Conservation (phyloP, 768 basidiomycete genomes). For the Trametes cinnabarina region DNA sequence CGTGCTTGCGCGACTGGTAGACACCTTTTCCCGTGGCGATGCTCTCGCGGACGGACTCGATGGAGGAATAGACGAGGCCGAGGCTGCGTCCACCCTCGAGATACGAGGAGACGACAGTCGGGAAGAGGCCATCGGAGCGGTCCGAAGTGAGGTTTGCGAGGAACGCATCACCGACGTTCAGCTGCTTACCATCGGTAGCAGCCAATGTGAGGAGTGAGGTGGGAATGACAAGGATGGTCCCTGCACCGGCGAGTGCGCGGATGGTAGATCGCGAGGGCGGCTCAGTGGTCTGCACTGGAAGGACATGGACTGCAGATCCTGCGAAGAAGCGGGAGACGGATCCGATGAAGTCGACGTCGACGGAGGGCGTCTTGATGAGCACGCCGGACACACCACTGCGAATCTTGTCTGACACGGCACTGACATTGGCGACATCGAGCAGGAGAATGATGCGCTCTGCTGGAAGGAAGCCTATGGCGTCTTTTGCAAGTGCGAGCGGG, state of each 20-base stretch:
- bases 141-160: slow-evolving; percentile 81
- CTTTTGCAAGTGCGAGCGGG: slow-evolving; percentile 61
- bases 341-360: slow-evolving; percentile 73
- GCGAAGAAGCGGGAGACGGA: slow-evolving; percentile 76
- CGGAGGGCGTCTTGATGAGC: slow-evolving; percentile 68
- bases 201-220: slow-evolving; percentile 64
- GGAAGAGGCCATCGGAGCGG: slow-evolving; percentile 87
- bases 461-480: slow-evolving; percentile 66
- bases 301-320: slow-evolving; percentile 60
- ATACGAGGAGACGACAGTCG: slow-evolving; percentile 81
- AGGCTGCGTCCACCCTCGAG: slow-evolving; percentile 69
- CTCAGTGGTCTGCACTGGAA: slow-evolving; percentile 42
- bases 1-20: slow-evolving; percentile 95
- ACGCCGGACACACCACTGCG: slow-evolving; percentile 76
- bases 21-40: slow-evolving; percentile 88
- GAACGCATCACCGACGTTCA: slow-evolving; percentile 84
- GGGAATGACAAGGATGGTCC: slow-evolving; percentile 69
- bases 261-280: slow-evolving; percentile 61
- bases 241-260: slow-evolving; percentile 54
- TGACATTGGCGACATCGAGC: slow-evolving; percentile 70
- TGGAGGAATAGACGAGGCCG: slow-evolving; percentile 94
- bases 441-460: slow-evolving; percentile 71
- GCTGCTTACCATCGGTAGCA: slow-evolving; percentile 49
- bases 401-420: slow-evolving; percentile 72
- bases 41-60: slow-evolving; percentile 79